Base-by-base conservation (phyloP, 352 stramenopile species). In the Pythium sukuiense region DNA sequence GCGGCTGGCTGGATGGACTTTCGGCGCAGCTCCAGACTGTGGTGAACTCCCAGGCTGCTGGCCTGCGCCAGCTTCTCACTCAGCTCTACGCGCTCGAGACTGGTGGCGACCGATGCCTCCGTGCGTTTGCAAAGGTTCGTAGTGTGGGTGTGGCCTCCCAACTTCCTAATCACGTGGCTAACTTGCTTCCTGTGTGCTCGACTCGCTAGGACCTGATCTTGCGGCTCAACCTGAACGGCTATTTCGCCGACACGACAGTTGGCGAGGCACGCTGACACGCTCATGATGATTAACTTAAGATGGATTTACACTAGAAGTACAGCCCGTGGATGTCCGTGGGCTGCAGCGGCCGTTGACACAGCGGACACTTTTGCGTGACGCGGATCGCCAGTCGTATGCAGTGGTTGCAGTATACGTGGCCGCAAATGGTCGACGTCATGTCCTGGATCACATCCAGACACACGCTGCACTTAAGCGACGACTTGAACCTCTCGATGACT, bases 351-450 rank as follows among this genome's bases (percentile, higher is more conserved):
- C 85, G 74, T 59, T 92, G 81, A 37, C 85, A 95, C 24, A 95
- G 59, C 11, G 87, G 87, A 49, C 87, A 95, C 65, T 91, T 93
- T 56, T 71, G 74, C 6, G 76, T 93, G 32, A 85, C 73, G 24
- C 70, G 79, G 55, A 95, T 89, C 14, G 83, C 83, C 49, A 85
- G 62, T 48, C 76, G 70, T 67, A 95, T 92, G 69, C 82, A 93
- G 26, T 76, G 73, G n/a, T 66, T 74, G 63, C 87, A 95, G 65
- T 89, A 95, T 8, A 93, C 78, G 66, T 95, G 87, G 7, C 87
- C 85, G 60, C 87, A 95, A 30, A 81, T 71, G 1, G 87, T 93
- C 27, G 85, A 92, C 5, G 87, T 93, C 71, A 95, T 93, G 60
- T 90, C 76, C 52, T 90, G 64, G 53, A 93, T 79, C 55, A 81